Evolutionary conservation across 495 filamentous ascomycete species (phyloP).

Genomic region (Xylaria longipes): DNA sequence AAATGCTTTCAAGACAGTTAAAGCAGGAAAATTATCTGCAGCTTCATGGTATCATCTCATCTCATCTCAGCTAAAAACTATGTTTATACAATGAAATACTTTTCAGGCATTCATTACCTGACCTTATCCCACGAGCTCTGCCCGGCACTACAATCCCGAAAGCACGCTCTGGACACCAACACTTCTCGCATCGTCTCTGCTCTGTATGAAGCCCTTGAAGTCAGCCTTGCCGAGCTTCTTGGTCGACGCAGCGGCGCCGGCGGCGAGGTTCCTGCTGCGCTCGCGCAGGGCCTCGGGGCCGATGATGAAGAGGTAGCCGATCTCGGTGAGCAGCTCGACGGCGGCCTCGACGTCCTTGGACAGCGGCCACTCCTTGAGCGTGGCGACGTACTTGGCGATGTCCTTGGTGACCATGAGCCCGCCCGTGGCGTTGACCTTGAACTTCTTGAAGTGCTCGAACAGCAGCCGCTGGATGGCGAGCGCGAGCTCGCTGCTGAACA

Average conservation of each 20-base stretch:
- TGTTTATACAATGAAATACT: not conserved
- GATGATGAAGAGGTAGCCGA: constrained; percentile 96
- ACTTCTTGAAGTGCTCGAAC: constrained; percentile 93
- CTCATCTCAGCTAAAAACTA: constrained; percentile 1
- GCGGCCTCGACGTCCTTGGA: constrained; percentile 70
- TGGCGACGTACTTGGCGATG: constrained; percentile 84
- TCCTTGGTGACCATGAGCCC: constrained; percentile 96
- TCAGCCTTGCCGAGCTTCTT: constrained; percentile 70
- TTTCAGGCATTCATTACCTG: not conserved
- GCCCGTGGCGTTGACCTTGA: constrained; percentile 86
- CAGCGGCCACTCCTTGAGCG: constrained; percentile 81
- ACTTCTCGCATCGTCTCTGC: constrained; percentile 80
- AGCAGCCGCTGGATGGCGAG: constrained; percentile 75
- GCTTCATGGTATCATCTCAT: constrained; percentile 19
- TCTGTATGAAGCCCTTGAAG: constrained; percentile 81
- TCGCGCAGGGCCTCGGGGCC: constrained; percentile 87
- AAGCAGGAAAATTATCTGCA: no score
- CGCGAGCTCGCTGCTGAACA: constrained; percentile 85
- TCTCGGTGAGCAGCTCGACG: constrained; percentile 87
- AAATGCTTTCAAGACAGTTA: not conserved
- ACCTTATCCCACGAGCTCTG: not conserved
- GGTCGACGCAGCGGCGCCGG: constrained; percentile 45
- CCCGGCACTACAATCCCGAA: constrained; percentile 47
- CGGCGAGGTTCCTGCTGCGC: constrained; percentile 65
- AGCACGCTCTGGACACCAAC: constrained; percentile 83